phyloP scores from a whole-genome alignment of 768 basidiomycete species.

The Tricholoma flavovirens region DNA sequence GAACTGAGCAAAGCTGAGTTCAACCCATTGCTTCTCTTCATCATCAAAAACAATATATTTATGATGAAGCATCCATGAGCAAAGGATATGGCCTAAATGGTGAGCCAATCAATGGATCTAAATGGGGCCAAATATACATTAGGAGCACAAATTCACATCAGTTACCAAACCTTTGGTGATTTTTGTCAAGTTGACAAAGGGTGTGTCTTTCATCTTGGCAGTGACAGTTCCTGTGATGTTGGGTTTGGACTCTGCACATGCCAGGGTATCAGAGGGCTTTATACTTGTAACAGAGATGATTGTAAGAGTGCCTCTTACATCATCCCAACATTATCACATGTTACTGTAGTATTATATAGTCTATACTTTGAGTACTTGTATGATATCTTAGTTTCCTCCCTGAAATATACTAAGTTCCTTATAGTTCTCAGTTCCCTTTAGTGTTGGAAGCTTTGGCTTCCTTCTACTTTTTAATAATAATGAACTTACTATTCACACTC shows the following conservation, averaged over 20 bases:
- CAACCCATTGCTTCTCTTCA: background rate
- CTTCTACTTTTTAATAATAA: no score
- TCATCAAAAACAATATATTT: background rate
- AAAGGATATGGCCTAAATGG: background rate
- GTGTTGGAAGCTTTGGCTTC: no score
- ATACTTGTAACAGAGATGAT: background rate
- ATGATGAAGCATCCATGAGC: background rate
- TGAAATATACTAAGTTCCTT: no score
- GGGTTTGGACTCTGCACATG: background rate
- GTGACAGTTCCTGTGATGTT: background rate
- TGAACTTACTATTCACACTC: no score
- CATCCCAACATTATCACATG: no score
- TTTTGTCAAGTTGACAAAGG: background rate
- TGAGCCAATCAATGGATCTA: background rate
- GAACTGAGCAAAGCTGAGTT: background rate
- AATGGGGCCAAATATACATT: background rate
- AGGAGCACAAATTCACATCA: background rate
- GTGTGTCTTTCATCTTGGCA: background rate
- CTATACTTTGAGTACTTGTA: no score
- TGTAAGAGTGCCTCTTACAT: no score
- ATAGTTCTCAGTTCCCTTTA: no score
- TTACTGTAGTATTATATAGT: no score
- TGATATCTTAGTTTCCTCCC: no score
- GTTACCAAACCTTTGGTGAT: background rate
- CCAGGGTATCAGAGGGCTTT: background rate